These are phyloP conservation scores for Linnemannia schmuckeri DNA, from an alignment of 192 early-diverging fungal species.

Conservation along the genomic window DNA sequence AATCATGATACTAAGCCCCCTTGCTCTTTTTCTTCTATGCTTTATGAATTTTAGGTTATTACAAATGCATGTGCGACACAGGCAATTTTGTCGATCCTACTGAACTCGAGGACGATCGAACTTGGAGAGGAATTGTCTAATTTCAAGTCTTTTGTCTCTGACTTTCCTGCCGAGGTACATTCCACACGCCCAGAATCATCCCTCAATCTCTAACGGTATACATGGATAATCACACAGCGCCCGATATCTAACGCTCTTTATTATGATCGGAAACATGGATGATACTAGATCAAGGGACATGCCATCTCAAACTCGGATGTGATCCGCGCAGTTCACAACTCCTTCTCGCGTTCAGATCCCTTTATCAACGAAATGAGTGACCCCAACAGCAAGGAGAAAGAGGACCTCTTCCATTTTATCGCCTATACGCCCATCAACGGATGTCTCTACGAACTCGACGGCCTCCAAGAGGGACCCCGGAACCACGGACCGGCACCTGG, in stretches of 20 bases:
- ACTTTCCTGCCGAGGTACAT: conserved; percentile 77
- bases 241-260: not conserved
- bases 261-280: not conserved
- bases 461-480: conserved; percentile 75
- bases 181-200: not conserved
- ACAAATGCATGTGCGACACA: conserved; percentile 91
- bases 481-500: conserved; percentile 74
- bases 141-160: conserved; percentile 78
- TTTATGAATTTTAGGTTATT: conserved; percentile 70
- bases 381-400: conserved; percentile 66
- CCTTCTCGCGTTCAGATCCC: conserved; percentile 83
- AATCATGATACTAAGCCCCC: too few species aligned
- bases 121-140: conserved; percentile 75
- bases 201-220: not conserved
- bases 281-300: conserved; percentile 73
- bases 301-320: conserved; percentile 84
- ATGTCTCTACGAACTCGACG: conserved; percentile 83
- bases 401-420: conserved; percentile 87
- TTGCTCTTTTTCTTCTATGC: not conserved
- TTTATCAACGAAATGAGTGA: conserved; percentile 77
- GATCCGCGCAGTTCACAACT: conserved; percentile 83
- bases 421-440: conserved; percentile 82
- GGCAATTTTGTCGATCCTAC: conserved; percentile 82
- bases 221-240: not conserved
- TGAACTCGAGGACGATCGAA: conserved; percentile 78